Conservation (phyloP, 2,329 filamentous ascomycete species). For the Talaromyces amestolkiae region DNA sequence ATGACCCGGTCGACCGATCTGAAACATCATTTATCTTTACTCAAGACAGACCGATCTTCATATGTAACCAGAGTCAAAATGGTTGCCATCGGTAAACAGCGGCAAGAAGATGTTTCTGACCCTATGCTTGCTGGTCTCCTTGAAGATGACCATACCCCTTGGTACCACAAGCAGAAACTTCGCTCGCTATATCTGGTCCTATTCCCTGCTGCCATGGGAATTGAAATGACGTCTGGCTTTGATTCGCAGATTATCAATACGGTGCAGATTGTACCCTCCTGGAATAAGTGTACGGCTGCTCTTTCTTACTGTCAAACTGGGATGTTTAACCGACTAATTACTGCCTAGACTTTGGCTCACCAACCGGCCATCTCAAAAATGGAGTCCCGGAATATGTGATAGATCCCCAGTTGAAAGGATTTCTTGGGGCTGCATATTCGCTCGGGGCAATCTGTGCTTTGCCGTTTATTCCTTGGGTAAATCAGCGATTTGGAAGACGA, state of each 20-base stretch:
- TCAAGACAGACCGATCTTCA: neutral
- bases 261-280: conserved; percentile 41
- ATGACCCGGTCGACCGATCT: neutral
- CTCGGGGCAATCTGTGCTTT: conserved; percentile 59
- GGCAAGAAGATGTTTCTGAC: conserved; percentile 5
- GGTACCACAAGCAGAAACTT: conserved; percentile 61
- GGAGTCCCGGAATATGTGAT: conserved; percentile 24
- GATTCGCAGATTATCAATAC: conserved; percentile 53
- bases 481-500: conserved; percentile 55
- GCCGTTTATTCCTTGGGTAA: conserved; percentile 57
- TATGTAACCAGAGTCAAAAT: neutral
- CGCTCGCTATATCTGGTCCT: conserved; percentile 57
- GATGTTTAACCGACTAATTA: neutral
- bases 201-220: conserved; percentile 61
- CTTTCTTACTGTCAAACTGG: neutral
- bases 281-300: conserved; percentile 37
- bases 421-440: conserved; percentile 59
- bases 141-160: conserved; percentile 43
- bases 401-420: conserved; percentile 40
- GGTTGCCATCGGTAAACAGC: conserved; percentile 3
- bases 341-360: conserved; percentile 24
- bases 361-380: conserved; percentile 23
- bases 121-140: conserved; percentile 1
- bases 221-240: conserved; percentile 62
- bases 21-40: neutral